Evolutionary conservation across 441 rosid species (phyloP).

Genomic region (Eruca vesicaria): DNA sequence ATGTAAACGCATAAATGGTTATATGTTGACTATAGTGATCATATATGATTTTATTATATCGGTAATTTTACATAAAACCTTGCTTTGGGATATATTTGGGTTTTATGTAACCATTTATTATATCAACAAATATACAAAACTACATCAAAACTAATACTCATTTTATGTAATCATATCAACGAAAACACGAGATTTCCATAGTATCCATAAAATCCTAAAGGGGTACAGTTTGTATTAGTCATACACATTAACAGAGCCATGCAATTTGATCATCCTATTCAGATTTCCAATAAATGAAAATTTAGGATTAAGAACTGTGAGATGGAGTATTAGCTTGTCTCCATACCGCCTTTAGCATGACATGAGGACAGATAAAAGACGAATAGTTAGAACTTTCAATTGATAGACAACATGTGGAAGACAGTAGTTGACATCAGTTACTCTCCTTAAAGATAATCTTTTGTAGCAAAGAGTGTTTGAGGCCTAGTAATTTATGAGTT

Average conservation of each 20-base stretch:
- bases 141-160: too few relatives aligned
- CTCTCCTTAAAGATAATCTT: not conserved
- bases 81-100: too few relatives aligned
- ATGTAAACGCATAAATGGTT: not conserved
- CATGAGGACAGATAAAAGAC: not conserved
- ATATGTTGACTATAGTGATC: not conserved
- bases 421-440: not conserved
- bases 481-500: not conserved
- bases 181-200: not conserved
- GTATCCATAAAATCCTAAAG: not conserved
- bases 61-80: too few relatives aligned
- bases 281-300: not conserved
- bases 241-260: not conserved
- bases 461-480: not conserved
- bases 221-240: not conserved
- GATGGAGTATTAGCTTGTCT: not conserved
- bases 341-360: not conserved
- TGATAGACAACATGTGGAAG: not conserved
- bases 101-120: too few relatives aligned
- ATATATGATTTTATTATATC: not conserved
- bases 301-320: not conserved
- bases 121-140: too few relatives aligned
- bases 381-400: not conserved
- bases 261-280: not conserved
- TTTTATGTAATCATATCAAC: too few relatives aligned